A percentile compares a stretch with the other conserved stretches of the same genome.
These are phyloP conservation scores for Aspergillus conjunctus DNA, from an alignment of 495 filamentous ascomycete genomes.

Conservation along the genomic window DNA sequence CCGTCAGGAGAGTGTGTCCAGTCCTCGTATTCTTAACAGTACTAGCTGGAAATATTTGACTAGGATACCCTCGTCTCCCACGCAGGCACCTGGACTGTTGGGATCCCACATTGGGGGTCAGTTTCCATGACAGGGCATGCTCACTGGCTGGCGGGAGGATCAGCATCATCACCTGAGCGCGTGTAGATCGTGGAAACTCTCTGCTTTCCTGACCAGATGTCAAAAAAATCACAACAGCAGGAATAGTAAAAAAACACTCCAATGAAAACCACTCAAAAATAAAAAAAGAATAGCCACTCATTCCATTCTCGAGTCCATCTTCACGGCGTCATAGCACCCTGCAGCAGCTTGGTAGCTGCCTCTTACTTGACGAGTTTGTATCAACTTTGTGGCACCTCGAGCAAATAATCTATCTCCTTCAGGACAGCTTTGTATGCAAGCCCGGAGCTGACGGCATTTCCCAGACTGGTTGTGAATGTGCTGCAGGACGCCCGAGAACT, in stretches of 20 bases:
- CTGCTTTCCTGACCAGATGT: conserved; percentile 1
- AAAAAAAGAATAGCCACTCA: background rate
- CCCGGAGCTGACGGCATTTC: conserved; percentile 23
- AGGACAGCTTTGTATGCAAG: conserved; percentile 5
- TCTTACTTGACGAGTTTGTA: background rate
- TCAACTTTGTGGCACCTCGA: conserved; percentile 3
- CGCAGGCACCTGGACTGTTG: conserved; percentile 29
- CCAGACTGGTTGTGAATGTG: conserved; percentile 21
- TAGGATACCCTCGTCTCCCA: conserved; percentile 29
- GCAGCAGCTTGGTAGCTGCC: conserved; percentile 4
- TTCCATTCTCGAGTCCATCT: conserved; percentile 1
- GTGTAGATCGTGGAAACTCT: conserved; percentile 19
- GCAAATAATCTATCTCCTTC: no score
- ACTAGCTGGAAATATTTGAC: conserved; percentile 7
- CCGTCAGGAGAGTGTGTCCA: background rate
- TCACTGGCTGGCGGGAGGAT: conserved; percentile 14
- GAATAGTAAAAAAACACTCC: background rate
- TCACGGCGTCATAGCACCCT: conserved; percentile 6
- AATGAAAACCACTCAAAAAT: background rate
- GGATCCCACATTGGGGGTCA: conserved; percentile 10
- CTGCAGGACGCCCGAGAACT: conserved; percentile 25
- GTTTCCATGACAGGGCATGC: conserved; percentile 9
- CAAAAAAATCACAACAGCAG: background rate
- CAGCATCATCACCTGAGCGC: conserved; percentile 16
- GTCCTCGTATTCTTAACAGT: conserved; percentile 8